Base-by-base conservation (phyloP, 371 early-diverging fungal species). In the Phascolomyces articulosus region DNA sequence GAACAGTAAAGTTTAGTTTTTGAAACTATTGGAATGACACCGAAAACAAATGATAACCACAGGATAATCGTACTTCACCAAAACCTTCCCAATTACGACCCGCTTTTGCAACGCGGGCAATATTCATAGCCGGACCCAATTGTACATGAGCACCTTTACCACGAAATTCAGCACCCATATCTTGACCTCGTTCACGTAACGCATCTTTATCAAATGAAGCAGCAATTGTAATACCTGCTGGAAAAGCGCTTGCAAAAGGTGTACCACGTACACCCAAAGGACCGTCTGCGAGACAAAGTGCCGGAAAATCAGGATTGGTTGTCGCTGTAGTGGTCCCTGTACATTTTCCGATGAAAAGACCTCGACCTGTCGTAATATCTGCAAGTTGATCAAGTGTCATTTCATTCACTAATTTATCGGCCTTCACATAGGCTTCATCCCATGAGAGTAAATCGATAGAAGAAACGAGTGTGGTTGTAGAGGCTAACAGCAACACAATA, bases 11-110 rank as follows among this genome's bases (percentile, higher is more conserved):
- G 16, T 1, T 44, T 13, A 13, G 16, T 13, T 15, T 44, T 13
- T 44, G 8, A 44, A n/a, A 13, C 7, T 51, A 47, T 47, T 16
- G 16, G 16, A 47, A 4, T 16, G 16, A 31, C 31, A 34, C 6
- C 0, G 11, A 34, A 34, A 34, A 6, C 31, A 34, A 34, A 11
- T 34, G 11, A 34, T 9, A 34, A n/a, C n/a, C n/a, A n/a, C n/a
- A 34, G 11, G 11, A 2, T 9, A 34, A 34, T 13, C 34, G 13
- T 59, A 59, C 60, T 60, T 81, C 89, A 53, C 87, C 87, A 28
- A 76, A 78, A 28, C 73, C 72, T 73, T 87, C 89, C 83, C 85
- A 89, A 56, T 77, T 82, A 63, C 89, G 71, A 27, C 89, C 89
- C 29, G 55, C 48, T 24, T 34, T 60, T 55, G 34, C 38, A n/a